phyloP scores from a whole-genome alignment of 352 stramenopile species.

The Phytophthora pini region DNA sequence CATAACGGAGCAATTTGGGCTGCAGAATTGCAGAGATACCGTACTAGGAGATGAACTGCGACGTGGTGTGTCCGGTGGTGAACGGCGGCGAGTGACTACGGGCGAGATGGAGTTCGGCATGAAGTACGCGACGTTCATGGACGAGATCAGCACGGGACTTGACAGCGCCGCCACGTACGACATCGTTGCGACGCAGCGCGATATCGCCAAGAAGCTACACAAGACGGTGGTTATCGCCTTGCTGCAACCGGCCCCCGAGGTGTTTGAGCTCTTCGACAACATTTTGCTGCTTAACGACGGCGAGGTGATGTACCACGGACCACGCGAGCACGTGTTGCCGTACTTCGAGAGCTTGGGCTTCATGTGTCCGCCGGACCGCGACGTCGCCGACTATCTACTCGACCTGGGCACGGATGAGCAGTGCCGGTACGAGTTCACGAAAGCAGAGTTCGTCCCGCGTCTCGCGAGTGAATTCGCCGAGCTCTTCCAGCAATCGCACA shows the following conservation, averaged over 20 bases:
- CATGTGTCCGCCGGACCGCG: constrained; percentile 30
- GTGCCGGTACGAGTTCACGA: constrained; percentile 27
- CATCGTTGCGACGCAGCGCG: constrained; percentile 64
- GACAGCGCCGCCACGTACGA: constrained; percentile 89
- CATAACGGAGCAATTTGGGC: constrained; percentile 31
- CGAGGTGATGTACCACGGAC: constrained; percentile 54
- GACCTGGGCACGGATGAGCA: constrained; percentile 40
- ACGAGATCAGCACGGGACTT: constrained; percentile 92
- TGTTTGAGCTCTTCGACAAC: constrained; percentile 93
- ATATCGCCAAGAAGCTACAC: constrained; percentile 45
- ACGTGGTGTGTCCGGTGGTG: constrained; percentile 68
- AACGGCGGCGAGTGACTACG: constrained; percentile 54
- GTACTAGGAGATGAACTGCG: constrained; percentile 43
- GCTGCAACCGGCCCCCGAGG: constrained; percentile 89
- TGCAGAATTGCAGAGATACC: constrained; percentile 30
- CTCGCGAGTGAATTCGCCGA: constrained; percentile 26
- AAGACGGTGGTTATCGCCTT: constrained; percentile 69
- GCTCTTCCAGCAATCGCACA: constrained; percentile 20
- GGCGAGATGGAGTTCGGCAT: constrained; percentile 45
- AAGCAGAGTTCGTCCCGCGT: constrained; percentile 15
- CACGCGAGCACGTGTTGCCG: constrained; percentile 26
- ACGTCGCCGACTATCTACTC: constrained; percentile 48
- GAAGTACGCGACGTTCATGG: constrained; percentile 70
- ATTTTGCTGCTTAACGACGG: constrained; percentile 60
- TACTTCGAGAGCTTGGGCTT: constrained; percentile 66